phyloP scores from a whole-genome alignment of 352 stramenopile species.

The Globisporangium nagaii region DNA sequence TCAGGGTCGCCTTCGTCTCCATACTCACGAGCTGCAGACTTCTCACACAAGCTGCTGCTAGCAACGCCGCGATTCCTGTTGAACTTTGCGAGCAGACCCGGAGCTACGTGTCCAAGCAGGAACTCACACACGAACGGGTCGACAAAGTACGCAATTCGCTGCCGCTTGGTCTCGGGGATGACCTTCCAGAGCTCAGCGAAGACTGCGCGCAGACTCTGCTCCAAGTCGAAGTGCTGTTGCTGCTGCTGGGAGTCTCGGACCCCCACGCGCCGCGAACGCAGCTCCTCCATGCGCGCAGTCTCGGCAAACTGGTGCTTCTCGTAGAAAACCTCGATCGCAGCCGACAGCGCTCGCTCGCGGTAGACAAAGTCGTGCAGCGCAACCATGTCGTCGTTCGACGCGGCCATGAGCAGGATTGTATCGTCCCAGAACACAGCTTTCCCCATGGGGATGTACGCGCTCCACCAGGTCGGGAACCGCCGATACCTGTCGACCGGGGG shows the following conservation, averaged over 20 bases:
- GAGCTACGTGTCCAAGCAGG: slow-evolving; percentile 35
- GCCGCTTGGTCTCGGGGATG: slow-evolving; percentile 39
- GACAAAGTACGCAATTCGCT: slow-evolving; percentile 45
- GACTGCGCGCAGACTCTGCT: slow-evolving; percentile 31
- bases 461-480: slow-evolving; percentile 54
- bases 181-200: slow-evolving; percentile 54
- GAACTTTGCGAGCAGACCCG: slow-evolving; percentile 18
- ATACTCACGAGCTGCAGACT: too few species aligned
- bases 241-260: not conserved
- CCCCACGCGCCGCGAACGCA: slow-evolving; percentile 40
- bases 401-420: slow-evolving; percentile 41
- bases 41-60: too few species aligned
- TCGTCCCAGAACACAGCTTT: slow-evolving; percentile 68
- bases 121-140: slow-evolving; percentile 68
- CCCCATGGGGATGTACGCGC: slow-evolving; percentile 53
- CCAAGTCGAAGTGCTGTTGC: slow-evolving; percentile 27
- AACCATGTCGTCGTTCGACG: slow-evolving; percentile 47
- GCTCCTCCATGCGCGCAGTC: slow-evolving; percentile 61
- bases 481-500: slow-evolving; percentile 36
- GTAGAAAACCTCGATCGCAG: slow-evolving; percentile 61
- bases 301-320: slow-evolving; percentile 77
- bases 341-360: slow-evolving; percentile 32
- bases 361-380: slow-evolving; percentile 38
- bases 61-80: too few species aligned
- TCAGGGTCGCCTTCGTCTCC: slow-evolving; percentile 13